Evolutionary conservation across 768 basidiomycete species (phyloP).

Genomic region (Rubroboletus satanas): DNA sequence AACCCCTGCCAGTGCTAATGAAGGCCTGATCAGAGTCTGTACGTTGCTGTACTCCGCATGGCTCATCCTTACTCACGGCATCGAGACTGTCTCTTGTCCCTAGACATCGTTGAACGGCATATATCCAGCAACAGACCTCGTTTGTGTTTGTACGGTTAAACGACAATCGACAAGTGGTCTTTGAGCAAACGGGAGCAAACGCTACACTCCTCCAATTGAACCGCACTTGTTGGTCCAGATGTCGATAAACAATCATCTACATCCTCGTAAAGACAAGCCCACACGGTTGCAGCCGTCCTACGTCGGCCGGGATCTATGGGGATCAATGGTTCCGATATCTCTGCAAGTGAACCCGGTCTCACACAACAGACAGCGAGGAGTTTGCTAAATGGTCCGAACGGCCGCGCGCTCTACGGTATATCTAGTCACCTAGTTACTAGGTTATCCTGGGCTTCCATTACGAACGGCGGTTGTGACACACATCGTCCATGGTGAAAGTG

Average conservation of each 20-base stretch:
- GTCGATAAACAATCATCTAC: neutral
- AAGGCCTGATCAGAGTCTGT: neutral
- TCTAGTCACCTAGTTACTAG: neutral
- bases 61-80: neutral
- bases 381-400: neutral
- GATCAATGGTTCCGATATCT: neutral
- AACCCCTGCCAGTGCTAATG: neutral
- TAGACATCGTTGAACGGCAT: no score
- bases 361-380: neutral
- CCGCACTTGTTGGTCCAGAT: neutral
- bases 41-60: neutral
- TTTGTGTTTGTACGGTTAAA: neutral
- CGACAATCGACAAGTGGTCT: neutral
- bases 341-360: neutral
- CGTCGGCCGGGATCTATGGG: neutral
- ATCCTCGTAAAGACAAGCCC: neutral
- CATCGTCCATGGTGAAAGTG: neutral
- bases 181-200: neutral
- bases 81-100: neutral
- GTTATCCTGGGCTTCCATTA: neutral
- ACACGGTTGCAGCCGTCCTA: neutral
- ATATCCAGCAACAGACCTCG: neutral
- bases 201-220: neutral
- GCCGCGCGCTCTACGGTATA: neutral
- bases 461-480: neutral